phyloP scores from a whole-genome alignment of 805 yeast species.

The Saturnispora mendoncae region DNA sequence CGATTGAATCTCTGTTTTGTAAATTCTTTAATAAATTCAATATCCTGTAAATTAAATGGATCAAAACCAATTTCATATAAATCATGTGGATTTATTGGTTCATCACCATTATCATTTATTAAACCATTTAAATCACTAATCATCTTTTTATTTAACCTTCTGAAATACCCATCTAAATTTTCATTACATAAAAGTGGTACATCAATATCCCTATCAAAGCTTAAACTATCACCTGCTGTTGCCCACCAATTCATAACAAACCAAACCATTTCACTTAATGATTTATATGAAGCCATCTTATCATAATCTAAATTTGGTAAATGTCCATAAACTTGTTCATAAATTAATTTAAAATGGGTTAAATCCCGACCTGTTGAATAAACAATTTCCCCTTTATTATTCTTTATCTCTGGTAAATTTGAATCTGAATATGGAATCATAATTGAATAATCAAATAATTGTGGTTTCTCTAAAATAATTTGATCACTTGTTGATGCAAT shows the following conservation, averaged over 20 bases:
- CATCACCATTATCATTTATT: constrained; percentile 19
- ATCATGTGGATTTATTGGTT: constrained; percentile 28
- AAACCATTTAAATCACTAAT: constrained; percentile 33
- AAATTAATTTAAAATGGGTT: constrained; percentile 28
- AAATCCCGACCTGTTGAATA: constrained; percentile 32
- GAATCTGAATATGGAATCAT: constrained; percentile 19
- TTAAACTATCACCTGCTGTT: constrained; percentile 61
- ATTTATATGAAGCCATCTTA: constrained; percentile 15
- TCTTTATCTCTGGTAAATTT: constrained; percentile 17
- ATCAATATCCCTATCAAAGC: background rate
- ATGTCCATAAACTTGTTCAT: constrained; percentile 13
- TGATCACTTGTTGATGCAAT: constrained; percentile 63
- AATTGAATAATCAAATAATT: constrained; percentile 41
- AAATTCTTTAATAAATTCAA: constrained; percentile 35
- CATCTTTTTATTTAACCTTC: constrained; percentile 36
- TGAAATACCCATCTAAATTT: constrained; percentile 38
- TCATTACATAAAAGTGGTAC: constrained; percentile 28
- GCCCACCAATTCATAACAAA: constrained; percentile 87
- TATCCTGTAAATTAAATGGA: constrained; percentile 40
- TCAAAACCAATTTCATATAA: constrained; percentile 51
- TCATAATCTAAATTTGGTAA: constrained; percentile 3
- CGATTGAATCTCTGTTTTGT: constrained; percentile 40
- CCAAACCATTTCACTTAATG: constrained; percentile 30
- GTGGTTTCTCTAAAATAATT: constrained; percentile 45
- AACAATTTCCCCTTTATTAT: constrained; percentile 10